These are phyloP conservation scores for Cucurbita ficifolia DNA, from an alignment of 306 rosid genomes.

Conservation along the genomic window DNA sequence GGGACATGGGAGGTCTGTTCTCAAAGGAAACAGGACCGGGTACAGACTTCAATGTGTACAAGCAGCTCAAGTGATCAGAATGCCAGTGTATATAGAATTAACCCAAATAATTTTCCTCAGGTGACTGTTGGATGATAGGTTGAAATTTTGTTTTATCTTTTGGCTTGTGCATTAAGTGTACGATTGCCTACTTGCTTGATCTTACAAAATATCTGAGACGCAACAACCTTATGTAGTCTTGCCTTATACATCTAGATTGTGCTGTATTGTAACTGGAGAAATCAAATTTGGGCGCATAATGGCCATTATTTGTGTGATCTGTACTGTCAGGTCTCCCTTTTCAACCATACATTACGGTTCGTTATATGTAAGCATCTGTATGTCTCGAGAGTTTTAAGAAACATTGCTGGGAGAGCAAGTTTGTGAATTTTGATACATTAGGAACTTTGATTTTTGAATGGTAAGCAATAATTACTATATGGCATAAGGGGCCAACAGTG, in stretches of 20 bases:
- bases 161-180: neutral
- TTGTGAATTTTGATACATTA: neutral
- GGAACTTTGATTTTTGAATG: neutral
- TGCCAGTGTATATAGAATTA: conserved; percentile 11
- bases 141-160: neutral
- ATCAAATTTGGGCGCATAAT: neutral
- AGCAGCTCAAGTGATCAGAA: conserved; percentile 24
- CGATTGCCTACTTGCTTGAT: neutral
- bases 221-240: neutral
- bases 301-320: neutral
- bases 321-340: neutral
- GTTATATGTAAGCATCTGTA: neutral
- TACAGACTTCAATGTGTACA: conserved; percentile 19
- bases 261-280: neutral
- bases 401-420: neutral
- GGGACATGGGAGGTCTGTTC: conserved; percentile 38
- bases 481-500: neutral
- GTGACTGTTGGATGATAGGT: conserved; percentile 26
- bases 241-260: neutral
- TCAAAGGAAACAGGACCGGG: conserved; percentile 21
- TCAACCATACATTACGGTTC: no score
- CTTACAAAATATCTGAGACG: neutral
- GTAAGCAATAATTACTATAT: neutral
- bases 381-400: neutral
- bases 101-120: conserved; percentile 19